A percentile compares a stretch with the other conserved stretches of the same genome.
Evolutionary conservation across 768 basidiomycete genomes (phyloP).

Genomic region (Rhodotorula kratochvilovae): DNA sequence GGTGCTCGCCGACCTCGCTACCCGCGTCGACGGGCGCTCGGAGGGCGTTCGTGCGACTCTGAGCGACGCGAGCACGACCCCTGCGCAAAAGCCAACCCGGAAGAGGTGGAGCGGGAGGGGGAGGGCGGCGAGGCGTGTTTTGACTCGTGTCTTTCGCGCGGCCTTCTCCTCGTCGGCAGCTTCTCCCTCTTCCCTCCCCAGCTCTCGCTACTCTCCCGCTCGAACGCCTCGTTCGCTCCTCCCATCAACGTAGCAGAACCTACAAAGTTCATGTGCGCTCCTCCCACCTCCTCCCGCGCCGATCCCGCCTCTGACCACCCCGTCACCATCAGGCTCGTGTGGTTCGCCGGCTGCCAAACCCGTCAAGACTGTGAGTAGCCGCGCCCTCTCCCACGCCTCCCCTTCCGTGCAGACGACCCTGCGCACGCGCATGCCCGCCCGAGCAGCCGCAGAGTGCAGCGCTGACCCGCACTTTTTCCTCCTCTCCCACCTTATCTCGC

Average conservation of each 20-base stretch:
- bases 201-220: background rate
- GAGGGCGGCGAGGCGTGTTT: too few species aligned
- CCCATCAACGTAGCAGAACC: background rate
- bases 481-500: conserved; percentile 7
- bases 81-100: too few species aligned
- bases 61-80: too few species aligned
- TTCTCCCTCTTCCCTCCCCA: background rate
- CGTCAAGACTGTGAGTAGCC: background rate
- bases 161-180: background rate
- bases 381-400: background rate
- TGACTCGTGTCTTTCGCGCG: too few species aligned
- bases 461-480: background rate
- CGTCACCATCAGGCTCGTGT: background rate
- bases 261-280: background rate
- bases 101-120: too few species aligned
- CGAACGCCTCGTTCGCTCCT: background rate
- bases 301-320: background rate
- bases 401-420: too few species aligned
- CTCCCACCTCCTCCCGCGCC: background rate
- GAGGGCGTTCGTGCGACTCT: too few species aligned
- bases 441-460: too few species aligned
- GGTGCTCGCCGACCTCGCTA: too few species aligned
- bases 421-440: too few species aligned
- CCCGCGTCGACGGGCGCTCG: too few species aligned
- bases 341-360: background rate